phyloP scores from a whole-genome alignment of 371 early-diverging fungal species.

The Catenaria anguillulae region DNA sequence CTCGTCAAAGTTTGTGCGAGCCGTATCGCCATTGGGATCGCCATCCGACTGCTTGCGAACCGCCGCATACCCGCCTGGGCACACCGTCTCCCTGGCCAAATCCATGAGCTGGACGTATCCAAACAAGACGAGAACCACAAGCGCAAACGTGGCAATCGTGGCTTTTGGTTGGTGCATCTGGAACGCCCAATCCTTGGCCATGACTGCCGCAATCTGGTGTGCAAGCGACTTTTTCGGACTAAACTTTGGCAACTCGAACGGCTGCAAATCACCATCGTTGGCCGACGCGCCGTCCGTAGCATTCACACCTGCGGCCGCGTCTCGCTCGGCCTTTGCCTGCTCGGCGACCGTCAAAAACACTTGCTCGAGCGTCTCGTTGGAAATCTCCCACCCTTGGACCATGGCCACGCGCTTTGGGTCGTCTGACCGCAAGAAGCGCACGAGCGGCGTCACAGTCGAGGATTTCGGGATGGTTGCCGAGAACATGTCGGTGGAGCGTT shows the following conservation, averaged over 20 bases:
- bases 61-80: neutral
- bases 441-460: neutral
- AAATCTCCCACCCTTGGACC: neutral
- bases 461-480: neutral
- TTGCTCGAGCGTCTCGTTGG: constrained; percentile 1
- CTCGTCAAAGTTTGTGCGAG: neutral
- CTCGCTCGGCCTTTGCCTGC: too few relatives aligned
- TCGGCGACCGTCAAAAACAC: constrained; percentile 1
- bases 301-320: neutral
- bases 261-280: too few relatives aligned
- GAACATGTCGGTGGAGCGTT: neutral
- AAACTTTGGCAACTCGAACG: neutral
- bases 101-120: neutral
- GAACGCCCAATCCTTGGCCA: neutral
- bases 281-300: neutral
- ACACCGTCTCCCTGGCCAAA: neutral
- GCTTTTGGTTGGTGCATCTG: neutral
- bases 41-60: neutral
- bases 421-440: constrained; percentile 1
- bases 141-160: neutral
- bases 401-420: neutral
- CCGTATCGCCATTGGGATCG: too few relatives aligned
- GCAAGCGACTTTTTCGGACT: neutral
- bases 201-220: neutral
- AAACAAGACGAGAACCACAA: neutral